Evolutionary conservation across 768 basidiomycete genomes (phyloP).

Genomic region (Botryobasidium botryosum): DNA sequence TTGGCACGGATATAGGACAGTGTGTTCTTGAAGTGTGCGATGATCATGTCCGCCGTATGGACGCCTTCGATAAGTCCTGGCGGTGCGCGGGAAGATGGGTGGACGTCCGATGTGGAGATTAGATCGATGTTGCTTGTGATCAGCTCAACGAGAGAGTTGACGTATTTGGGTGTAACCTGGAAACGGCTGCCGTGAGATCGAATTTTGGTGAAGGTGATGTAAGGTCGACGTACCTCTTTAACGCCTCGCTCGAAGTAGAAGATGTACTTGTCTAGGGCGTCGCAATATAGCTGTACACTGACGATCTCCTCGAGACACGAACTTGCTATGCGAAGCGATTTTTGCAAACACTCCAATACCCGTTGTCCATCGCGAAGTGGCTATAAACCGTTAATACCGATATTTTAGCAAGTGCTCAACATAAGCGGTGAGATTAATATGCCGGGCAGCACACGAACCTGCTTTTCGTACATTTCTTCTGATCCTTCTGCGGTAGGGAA

Average conservation of each 20-base stretch:
- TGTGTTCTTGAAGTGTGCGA: constrained; percentile 85
- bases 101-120: constrained; percentile 72
- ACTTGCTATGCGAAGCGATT: constrained; percentile 88
- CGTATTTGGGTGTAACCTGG: constrained; percentile 86
- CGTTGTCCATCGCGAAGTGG: constrained; percentile 74
- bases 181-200: neutral
- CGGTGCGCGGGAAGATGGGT: constrained; percentile 73
- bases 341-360: constrained; percentile 93
- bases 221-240: constrained; percentile 48
- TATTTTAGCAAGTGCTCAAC: too few relatives aligned
- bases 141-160: constrained; percentile 89
- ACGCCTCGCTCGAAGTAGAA: constrained; percentile 93
- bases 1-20: constrained; percentile 62
- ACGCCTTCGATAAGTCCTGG: constrained; percentile 85
- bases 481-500: neutral
- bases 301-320: constrained; percentile 95
- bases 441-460: too few relatives aligned
- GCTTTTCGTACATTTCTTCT: neutral
- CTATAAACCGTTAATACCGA: too few relatives aligned
- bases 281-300: constrained; percentile 88
- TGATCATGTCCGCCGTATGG: constrained; percentile 85
- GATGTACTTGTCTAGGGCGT: constrained; percentile 88
- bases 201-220: neutral
- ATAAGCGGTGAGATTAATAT: too few relatives aligned
- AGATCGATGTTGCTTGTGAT: constrained; percentile 90